Conservation (phyloP, 1,284 basidiomycete genomes). For the Rhodotorula sp. region DNA sequence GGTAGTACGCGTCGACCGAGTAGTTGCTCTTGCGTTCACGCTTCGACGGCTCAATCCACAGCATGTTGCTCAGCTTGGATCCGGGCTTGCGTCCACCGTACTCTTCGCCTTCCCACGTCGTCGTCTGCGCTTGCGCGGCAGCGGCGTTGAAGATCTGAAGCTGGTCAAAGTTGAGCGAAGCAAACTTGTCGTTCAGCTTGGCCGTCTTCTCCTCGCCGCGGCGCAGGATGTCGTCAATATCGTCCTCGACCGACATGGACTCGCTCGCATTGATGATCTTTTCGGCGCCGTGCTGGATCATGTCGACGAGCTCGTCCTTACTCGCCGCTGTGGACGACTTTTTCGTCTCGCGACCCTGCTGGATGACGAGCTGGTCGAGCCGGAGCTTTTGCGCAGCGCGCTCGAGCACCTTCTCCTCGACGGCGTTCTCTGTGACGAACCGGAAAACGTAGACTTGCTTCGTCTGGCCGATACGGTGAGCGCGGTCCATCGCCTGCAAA, state of each 20-base stretch:
- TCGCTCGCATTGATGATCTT: conserved; percentile 79
- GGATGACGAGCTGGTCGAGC: conserved; percentile 95
- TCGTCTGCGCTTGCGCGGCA: conserved; percentile 62
- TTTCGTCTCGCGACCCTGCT: conserved; percentile 75
- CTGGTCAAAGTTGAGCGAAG: conserved; percentile 88
- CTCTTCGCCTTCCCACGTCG: conserved; percentile 94
- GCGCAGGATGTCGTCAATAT: conserved; percentile 91
- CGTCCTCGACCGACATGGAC: conserved; percentile 76
- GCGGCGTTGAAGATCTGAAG: conserved; percentile 89
- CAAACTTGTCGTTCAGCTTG: conserved; percentile 88
- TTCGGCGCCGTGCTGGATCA: conserved; percentile 98
- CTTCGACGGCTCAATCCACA: conserved; percentile 88
- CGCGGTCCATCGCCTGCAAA: conserved; percentile 98
- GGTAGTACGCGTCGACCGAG: conserved; percentile 61
- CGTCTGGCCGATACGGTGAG: conserved; percentile 96
- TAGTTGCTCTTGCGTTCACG: conserved; percentile 94
- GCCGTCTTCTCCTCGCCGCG: conserved; percentile 88
- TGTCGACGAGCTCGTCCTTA: conserved; percentile 95
- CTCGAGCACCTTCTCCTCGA: conserved; percentile 96
- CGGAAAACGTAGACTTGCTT: conserved; percentile 99
- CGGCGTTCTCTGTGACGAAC: conserved; percentile 92
- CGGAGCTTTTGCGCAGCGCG: conserved; percentile 94
- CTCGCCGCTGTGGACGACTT: conserved; percentile 63
- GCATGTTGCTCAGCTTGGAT: conserved; percentile 51
- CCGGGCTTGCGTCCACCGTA: conserved; percentile 64